Evolutionary conservation across 2,329 filamentous ascomycete genomes (phyloP), one percentile per base, ranked within the genome.

Genomic region (Epichloe gansuensis): DNA sequence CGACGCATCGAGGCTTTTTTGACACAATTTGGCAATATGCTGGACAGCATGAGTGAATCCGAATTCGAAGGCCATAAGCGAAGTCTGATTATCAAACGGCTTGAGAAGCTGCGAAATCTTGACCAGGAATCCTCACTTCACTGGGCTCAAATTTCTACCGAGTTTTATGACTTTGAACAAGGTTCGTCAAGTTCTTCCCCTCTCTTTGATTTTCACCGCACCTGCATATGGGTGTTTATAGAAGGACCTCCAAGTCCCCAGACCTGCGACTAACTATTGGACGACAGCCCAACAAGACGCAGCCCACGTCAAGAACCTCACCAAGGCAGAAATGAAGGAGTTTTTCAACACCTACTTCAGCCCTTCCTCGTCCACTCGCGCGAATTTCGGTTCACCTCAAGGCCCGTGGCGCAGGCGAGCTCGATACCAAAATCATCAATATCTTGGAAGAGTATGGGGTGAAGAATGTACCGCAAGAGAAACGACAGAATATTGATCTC

Each of bases 101-200:
- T 95, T 23, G 91, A 97, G 70, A 95, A 94, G 68, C 69, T 95
- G 60, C 95, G 95, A 76, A 97, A 96, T 59, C 73, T 98, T 46
- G 80, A 84, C 55, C 86, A 91, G 58, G 93, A 98, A 71, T 89
- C 84, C 5, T 78, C 76, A 52, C 79, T 88, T 45, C 85, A 94
- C 65, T 95, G 89, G 91, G 77, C 76, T 49, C 88, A 96, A 62
- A 88, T 98, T 59, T 80, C 81, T 49, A 86, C 78, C 50, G 91
- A 96, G 65, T 88, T 85, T 59, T 94, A 91, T 66, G 90, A 96
- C 67, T 98, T 97, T 68, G 78, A 89, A 62, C 82, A 86, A 65
- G 81, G 91, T 90, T 75, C 67, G 80, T 73, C 1, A 13, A 35
- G 39, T 17, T 23, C 35, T 8, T 11, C 15, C 17, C n/a, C n/a